Evolutionary conservation across 164 flowering plant species (phyloP), one percentile per base, ranked within the genome.

Genomic region (Tetracentron sinense): DNA sequence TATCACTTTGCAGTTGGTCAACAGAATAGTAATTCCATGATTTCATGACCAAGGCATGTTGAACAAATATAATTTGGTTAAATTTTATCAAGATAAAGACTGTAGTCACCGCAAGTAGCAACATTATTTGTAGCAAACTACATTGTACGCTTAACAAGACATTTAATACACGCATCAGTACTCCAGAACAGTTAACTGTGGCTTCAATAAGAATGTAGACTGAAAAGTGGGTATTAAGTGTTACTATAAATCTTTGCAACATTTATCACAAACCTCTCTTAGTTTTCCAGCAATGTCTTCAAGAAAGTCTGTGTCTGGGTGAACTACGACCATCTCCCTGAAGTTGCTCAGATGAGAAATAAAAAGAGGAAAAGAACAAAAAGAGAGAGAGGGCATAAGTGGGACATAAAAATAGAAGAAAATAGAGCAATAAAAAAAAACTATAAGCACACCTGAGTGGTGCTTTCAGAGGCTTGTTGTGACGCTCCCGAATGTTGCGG

Each of bases 291-390:
- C 75, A 28, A 94, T 91, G 66, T 94, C 99, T 67, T 88, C 85
- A 56, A 94, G 90, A 65, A 94, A 94, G 19, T 77, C 85, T 16
- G 61, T 54, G 72, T 94, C 99, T 7, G 96, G 89, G 78, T 94
- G 96, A 56, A 89, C 99, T 15, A 94, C 85, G 22, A 94, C 71
- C 97, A 94, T 91, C 70, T 91, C 90, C 83, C 97, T 94, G 78
- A 42, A 73, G 35, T 38, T 38, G 47, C 17, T 31, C 60, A 46
- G 27, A 53, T 1, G 64, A 59, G 38, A 33, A 33, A 4, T 4
- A 33, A 33, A 33, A 33, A 4, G 38, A 8, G 8, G 8, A 33
- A 8, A 33, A 33, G 38, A 33, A 33, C 1, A 46, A 66, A 6
- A 7, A 20, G 22, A 15, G 29, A 23, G n/a, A 57, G 29, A 31